These are phyloP conservation scores for Pulveroboletus sp. DNA, from an alignment of 768 basidiomycete genomes.

Conservation along the genomic window DNA sequence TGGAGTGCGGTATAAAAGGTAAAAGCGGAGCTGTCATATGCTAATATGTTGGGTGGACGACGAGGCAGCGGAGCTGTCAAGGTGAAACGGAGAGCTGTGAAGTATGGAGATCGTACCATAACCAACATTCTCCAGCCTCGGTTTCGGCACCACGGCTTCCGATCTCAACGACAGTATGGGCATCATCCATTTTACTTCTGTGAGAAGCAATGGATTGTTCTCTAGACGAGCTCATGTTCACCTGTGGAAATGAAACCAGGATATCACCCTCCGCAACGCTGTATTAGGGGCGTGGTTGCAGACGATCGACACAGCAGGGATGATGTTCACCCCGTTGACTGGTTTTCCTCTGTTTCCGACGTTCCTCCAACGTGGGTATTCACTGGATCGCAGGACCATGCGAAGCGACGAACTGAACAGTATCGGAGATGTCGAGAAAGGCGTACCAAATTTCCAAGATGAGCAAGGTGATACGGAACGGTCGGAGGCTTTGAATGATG, in stretches of 20 bases:
- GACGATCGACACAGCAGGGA: constrained; percentile 61
- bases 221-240: not conserved
- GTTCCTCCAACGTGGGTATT: constrained; percentile 56
- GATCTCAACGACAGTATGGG: constrained; percentile 46
- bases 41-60: no score
- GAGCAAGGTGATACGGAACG: not conserved
- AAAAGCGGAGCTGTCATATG: no score
- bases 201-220: not conserved
- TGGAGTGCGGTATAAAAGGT: no score
- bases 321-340: constrained; percentile 54
- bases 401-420: constrained; percentile 27
- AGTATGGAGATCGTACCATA: no score
- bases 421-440: constrained; percentile 32
- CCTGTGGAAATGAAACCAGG: constrained; percentile 28
- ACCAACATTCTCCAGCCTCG: constrained; percentile 22
- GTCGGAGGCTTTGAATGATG: not conserved
- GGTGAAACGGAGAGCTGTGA: no score
- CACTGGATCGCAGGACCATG: constrained; percentile 50
- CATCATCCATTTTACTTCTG: constrained; percentile 33
- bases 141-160: constrained; percentile 36
- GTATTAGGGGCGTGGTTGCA: constrained; percentile 60
- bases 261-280: constrained; percentile 43
- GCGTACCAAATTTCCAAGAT: not conserved
- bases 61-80: no score
- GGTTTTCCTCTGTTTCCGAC: constrained; percentile 48